Conservation (phyloP, 2,329 filamentous ascomycete genomes). For the Knoxdaviesia proteae region DNA sequence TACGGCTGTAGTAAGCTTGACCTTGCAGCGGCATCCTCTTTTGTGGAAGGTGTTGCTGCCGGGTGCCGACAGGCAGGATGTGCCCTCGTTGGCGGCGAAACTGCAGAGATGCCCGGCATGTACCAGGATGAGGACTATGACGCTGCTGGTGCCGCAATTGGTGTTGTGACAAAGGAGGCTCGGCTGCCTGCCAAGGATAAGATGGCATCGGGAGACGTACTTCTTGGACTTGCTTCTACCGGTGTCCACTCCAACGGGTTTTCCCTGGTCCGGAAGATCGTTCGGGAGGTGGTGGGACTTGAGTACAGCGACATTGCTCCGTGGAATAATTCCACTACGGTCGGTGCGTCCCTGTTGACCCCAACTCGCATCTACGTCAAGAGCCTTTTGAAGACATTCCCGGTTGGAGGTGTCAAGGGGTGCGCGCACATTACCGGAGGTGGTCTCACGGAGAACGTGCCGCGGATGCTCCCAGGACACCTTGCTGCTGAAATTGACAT, state of each 20-base stretch:
- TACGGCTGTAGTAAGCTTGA: slow-evolving; percentile 84
- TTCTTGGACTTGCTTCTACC: slow-evolving; percentile 67
- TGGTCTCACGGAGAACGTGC: slow-evolving; percentile 81
- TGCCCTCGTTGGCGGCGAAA: slow-evolving; percentile 89
- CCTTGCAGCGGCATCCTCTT: slow-evolving; percentile 55
- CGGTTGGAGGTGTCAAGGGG: slow-evolving; percentile 55
- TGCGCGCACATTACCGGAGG: slow-evolving; percentile 95
- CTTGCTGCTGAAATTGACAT: slow-evolving; percentile 70
- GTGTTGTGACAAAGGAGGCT: slow-evolving; percentile 48
- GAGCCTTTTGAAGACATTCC: slow-evolving; percentile 45
- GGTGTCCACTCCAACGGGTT: slow-evolving; percentile 95
- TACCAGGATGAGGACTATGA: slow-evolving; percentile 82
- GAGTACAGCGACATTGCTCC: slow-evolving; percentile 53
- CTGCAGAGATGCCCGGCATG: slow-evolving; percentile 94
- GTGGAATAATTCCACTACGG: slow-evolving; percentile 42
- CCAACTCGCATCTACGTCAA: slow-evolving; percentile 91
- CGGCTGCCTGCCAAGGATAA: slow-evolving; percentile 55
- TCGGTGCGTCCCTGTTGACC: slow-evolving; percentile 64
- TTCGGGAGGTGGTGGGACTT: slow-evolving; percentile 46
- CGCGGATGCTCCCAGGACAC: slow-evolving; percentile 65
- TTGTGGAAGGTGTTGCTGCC: slow-evolving; percentile 74
- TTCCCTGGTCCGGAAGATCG: slow-evolving; percentile 81
- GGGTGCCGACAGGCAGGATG: slow-evolving; percentile 74
- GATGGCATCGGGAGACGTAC: slow-evolving; percentile 67
- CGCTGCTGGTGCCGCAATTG: slow-evolving; percentile 74